Evolutionary conservation across 2,329 filamentous ascomycete genomes (phyloP).

Genomic region (Penicillium sp.): DNA sequence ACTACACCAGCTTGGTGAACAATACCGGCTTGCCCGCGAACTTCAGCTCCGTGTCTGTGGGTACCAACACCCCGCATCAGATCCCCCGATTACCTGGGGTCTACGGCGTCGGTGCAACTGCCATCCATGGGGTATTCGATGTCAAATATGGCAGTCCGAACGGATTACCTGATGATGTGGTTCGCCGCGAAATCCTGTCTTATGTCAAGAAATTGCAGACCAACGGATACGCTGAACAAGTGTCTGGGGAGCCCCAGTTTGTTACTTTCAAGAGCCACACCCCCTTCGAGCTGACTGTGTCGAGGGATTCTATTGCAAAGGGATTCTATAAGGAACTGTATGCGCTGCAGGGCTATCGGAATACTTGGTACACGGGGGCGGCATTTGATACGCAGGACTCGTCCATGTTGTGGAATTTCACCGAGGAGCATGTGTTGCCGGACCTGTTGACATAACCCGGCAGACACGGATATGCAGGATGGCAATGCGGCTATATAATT

Average conservation of each 20-base stretch:
- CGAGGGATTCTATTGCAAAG: constrained; percentile 27
- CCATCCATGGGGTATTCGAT: constrained; percentile 12
- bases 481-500: no score
- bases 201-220: constrained; percentile 11
- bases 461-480: no score
- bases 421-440: constrained; percentile 6
- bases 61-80: constrained; percentile 9
- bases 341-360: constrained; percentile 39
- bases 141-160: constrained; percentile 16
- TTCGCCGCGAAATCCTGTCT: constrained; percentile 25
- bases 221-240: constrained; percentile 10
- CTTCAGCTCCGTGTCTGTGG: constrained; percentile 4
- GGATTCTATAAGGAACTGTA: constrained; percentile 42
- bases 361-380: constrained; percentile 45
- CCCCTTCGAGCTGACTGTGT: constrained; percentile 33
- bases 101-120: constrained; percentile 21
- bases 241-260: constrained; percentile 24
- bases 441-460: neutral
- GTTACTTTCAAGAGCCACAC: constrained; percentile 34
- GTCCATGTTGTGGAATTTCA: constrained; percentile 13
- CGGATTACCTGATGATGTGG: constrained; percentile 16
- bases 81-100: constrained; percentile 18
- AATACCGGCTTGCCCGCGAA: constrained; percentile 34
- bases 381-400: constrained; percentile 14
- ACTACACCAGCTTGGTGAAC: constrained; percentile 36